Base-by-base conservation (phyloP, 2,329 filamentous ascomycete species). In the Graphium sp. region DNA sequence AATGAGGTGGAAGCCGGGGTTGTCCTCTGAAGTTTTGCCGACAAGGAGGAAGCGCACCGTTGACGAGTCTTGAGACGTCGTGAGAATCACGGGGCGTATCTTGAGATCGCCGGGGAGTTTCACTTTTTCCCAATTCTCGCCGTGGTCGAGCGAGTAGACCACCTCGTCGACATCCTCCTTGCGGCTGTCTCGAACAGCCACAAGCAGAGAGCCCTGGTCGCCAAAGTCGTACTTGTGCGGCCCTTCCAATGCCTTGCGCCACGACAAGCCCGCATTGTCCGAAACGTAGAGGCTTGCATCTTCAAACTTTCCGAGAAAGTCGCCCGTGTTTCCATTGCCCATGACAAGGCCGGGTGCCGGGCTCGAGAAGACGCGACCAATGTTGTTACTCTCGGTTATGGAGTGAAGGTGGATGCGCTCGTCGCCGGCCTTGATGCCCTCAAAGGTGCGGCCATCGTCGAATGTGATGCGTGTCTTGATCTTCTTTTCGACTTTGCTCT, bases 151-250 rank as follows among this genome's bases (percentile, higher is more conserved):
- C 2, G 89, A 95, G 50, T 87, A 98, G 21, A 53, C 60, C 28
- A 76, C 49, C 37, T 74, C 62, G 19, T 55, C 52, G 12, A 69
- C 45, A 35, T 70, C 62, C 32, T 76, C 58, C 32, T 74, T 55
- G 21, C 71, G 55, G 1, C 76, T 81, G 41, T 93, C 81, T 36
- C 68, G 64, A 21, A 95, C 61, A 4, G 89, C 89, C 18, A 95
- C 65, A 18, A 98, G 58, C 13, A 98, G 68, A 11, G 84, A 84
- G 2, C 89, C 89, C 39, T 91, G 78, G 41, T 94, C 87, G 30
- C 89, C 89, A 48, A 95, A 91, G 45, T 94, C 85, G 50, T 92
- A 98, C 48, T 91, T 89, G 55, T 95, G 84, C 9, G 85, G 79
- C 13, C 82, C 81, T 11, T 84, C 61, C 5, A 81, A 62, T 1